Base-by-base conservation (phyloP, 202 grass and related monocot species). In the Alloteropsis angusta region DNA sequence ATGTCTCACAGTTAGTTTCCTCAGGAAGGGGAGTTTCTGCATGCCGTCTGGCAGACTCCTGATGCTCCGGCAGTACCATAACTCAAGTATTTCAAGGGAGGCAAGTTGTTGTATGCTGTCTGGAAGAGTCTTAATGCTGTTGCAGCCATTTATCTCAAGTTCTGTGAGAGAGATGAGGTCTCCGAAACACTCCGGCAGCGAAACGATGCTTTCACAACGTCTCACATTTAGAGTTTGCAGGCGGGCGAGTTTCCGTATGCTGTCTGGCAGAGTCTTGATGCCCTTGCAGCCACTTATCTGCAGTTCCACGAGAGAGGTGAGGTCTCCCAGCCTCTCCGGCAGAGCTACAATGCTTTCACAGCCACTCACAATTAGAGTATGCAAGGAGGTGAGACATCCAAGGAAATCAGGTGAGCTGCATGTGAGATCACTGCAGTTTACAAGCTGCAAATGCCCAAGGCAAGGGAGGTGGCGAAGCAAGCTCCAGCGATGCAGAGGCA, bases 381-480 rank as follows among this genome's bases (percentile, higher is more conserved):
- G 0, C 2, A 68, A 19, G 19, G 36, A 57, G 19, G 19, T 26
- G 52, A 74, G 35, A 15, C 14, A 14, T 43, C 7, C 0, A 18
- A 60, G 25, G 7, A 75, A 60, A 9, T 75, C 53, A 17, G 21
- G 4, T 30, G 72, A 60, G 21, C 21, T 28, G 53, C 52, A 59
- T 41, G 19, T 75, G 1, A 75, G 52, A 11, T 75, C 54, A 5
- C 71, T 42, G 21, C 53, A 75, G 4, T 43, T 0, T 0, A 1
- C 9, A 4, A 74, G 42, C 2, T 0, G 0, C 0, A 32, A 60
- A 0, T 12, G 0, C 6, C 0, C 1, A 6, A 75, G 9, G 11
- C 0, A 4, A 59, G 52, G 72, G 38, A 60, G 22, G 15, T 75
- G 55, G 55, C 9, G 23, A 18, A 75, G 72, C 72, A 75, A 60